These are phyloP conservation scores for Taiozyma sp. DNA, from an alignment of 1,139 yeast genomes.

Conservation along the genomic window DNA sequence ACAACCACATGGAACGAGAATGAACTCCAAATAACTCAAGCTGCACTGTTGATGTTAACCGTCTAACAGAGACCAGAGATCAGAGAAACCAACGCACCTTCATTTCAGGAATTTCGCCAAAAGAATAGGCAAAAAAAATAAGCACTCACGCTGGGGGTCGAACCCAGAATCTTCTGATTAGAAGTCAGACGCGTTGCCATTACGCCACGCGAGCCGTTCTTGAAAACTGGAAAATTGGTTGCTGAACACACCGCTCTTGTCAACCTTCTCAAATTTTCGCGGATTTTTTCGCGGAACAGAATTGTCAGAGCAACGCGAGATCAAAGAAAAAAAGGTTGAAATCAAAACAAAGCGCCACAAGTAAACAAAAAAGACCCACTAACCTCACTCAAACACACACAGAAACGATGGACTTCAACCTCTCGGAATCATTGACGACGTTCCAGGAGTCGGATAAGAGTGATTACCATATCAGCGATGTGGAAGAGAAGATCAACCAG, in stretches of 20 bases:
- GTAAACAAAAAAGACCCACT: not conserved
- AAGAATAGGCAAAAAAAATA: constrained; percentile 17
- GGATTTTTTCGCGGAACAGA: not conserved
- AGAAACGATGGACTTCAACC: constrained; percentile 43
- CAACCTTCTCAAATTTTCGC: not conserved
- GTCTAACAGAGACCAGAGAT: not conserved
- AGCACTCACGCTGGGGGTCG: constrained; percentile 56
- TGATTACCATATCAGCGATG: constrained; percentile 37
- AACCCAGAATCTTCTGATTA: constrained; percentile 55
- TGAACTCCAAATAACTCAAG: too few relatives aligned
- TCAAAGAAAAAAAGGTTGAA: not conserved
- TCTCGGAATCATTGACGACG: constrained; percentile 56
- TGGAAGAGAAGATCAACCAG: constrained; percentile 44
- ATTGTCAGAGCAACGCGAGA: not conserved
- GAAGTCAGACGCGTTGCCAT: constrained; percentile 16
- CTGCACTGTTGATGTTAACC: too few relatives aligned
- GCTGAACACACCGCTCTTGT: not conserved
- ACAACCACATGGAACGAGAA: too few relatives aligned
- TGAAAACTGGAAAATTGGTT: not conserved
- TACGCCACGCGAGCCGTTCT: constrained; percentile 12
- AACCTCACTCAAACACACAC: not conserved
- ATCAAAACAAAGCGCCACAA: not conserved
- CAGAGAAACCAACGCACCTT: not conserved
- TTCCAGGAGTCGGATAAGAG: constrained; percentile 62
- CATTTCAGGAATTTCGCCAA: not conserved